A percentile compares a stretch with the other conserved stretches of the same genome.
Conservation (phyloP, 2,329 filamentous ascomycete genomes). For the Aspergillus sojae region DNA sequence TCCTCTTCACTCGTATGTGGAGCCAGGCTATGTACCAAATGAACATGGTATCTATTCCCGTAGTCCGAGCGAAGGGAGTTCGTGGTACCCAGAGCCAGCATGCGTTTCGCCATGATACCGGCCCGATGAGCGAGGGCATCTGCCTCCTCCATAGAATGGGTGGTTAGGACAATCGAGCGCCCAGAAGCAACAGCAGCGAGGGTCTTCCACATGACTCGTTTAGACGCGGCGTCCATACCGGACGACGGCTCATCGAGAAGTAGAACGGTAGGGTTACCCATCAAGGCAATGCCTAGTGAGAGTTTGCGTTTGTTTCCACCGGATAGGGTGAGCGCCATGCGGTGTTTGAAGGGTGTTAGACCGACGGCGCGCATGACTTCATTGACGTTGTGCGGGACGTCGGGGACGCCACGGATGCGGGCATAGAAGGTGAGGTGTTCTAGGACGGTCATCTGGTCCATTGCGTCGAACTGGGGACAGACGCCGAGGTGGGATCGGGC, state of each 20-base stretch:
- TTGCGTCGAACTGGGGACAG: constrained; percentile 84
- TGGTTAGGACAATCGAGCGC: constrained; percentile 83
- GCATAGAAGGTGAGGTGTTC: constrained; percentile 91
- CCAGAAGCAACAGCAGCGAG: constrained; percentile 73
- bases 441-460: constrained; percentile 86
- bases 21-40: constrained; percentile 74
- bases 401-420: constrained; percentile 73
- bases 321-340: constrained; percentile 78
- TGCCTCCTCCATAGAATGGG: constrained; percentile 94
- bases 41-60: constrained; percentile 78
- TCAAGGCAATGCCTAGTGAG: constrained; percentile 83
- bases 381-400: constrained; percentile 75
- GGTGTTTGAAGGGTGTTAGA: constrained; percentile 67
- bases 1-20: constrained; percentile 72
- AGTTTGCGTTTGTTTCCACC: constrained; percentile 96
- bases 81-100: constrained; percentile 81
- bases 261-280: constrained; percentile 86
- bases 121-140: constrained; percentile 82
- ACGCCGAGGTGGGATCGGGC: constrained; percentile 83
- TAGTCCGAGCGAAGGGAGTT: constrained; percentile 73
- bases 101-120: constrained; percentile 81
- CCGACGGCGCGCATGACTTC: constrained; percentile 82
- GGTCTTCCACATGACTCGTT: constrained; percentile 91
- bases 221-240: constrained; percentile 87
- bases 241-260: constrained; percentile 87